Conservation (phyloP, 768 basidiomycete genomes). For the Mycena kentingensis region DNA sequence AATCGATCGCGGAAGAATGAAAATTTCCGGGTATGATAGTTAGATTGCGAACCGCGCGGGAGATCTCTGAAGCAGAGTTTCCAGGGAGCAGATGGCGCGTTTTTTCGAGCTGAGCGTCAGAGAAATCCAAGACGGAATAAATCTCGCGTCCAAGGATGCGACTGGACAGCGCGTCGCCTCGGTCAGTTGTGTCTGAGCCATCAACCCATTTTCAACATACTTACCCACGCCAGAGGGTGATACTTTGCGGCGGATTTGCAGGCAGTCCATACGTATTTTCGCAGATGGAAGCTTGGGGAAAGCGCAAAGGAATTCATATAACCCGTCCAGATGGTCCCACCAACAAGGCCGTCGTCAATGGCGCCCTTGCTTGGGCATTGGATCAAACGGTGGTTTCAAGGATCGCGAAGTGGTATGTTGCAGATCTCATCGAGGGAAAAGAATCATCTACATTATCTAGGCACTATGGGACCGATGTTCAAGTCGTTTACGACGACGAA, state of each 20-base stretch:
- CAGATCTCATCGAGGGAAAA: not conserved
- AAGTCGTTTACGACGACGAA: not conserved
- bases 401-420: not conserved
- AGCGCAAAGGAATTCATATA: not conserved
- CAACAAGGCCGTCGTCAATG: not conserved
- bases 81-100: not conserved
- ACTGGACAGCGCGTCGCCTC: not conserved
- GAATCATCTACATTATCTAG: not conserved
- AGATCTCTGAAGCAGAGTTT: not conserved
- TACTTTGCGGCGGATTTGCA: not conserved
- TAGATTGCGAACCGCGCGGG: no score
- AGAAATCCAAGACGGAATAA: not conserved
- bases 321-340: not conserved
- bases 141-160: not conserved
- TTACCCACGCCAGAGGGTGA: not conserved
- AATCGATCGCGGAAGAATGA: not conserved
- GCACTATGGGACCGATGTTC: not conserved
- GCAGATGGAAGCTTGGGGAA: not conserved
- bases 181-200: not conserved
- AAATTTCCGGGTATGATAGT: not conserved
- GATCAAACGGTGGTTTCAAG: not conserved
- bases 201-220: not conserved
- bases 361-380: not conserved
- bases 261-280: not conserved
- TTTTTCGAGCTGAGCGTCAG: not conserved